phyloP scores from a whole-genome alignment of 1,284 basidiomycete genomes.

The Pterulicium gracile region DNA sequence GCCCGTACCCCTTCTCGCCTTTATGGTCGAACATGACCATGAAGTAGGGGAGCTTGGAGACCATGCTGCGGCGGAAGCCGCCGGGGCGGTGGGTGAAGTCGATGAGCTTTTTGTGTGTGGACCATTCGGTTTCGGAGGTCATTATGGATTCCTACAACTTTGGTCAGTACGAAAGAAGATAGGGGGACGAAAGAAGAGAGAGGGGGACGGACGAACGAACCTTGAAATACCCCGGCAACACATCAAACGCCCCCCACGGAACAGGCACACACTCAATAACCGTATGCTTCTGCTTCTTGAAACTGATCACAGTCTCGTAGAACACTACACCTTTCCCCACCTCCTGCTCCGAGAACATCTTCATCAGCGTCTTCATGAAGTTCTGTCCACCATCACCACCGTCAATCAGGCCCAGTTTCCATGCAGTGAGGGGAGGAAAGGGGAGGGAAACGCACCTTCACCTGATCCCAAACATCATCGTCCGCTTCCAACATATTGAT shows the following conservation, averaged over 20 bases:
- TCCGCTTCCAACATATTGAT: constrained; percentile 88
- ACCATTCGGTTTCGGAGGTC: constrained; percentile 90
- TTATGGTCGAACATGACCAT: constrained; percentile 98
- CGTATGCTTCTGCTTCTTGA: constrained; percentile 86
- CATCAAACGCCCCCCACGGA: constrained; percentile 74
- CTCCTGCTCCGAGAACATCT: constrained; percentile 84
- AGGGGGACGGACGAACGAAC: constrained; percentile 24
- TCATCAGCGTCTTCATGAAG: constrained; percentile 98
- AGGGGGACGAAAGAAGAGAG: constrained; percentile 2
- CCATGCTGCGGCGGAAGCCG: constrained; percentile 87
- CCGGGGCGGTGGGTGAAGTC: constrained; percentile 84
- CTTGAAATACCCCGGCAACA: constrained; percentile 90
- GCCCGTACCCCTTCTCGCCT: constrained; percentile 94
- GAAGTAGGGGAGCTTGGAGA: constrained; percentile 95
- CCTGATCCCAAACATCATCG: constrained; percentile 97
- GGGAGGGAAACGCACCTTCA: constrained; percentile 47
- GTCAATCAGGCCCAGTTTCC: too few relatives aligned
- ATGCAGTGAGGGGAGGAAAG: background rate
- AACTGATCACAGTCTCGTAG: constrained; percentile 82
- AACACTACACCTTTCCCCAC: constrained; percentile 75
- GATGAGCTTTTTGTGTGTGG: constrained; percentile 93
- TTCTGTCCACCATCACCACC: too few relatives aligned
- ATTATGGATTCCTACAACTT: constrained; percentile 81
- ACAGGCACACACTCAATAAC: constrained; percentile 90
- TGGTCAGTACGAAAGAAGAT: constrained; percentile 4